These are phyloP conservation scores for Myriosclerotinia curreyana DNA, from an alignment of 2,329 filamentous ascomycete genomes.

Conservation along the genomic window DNA sequence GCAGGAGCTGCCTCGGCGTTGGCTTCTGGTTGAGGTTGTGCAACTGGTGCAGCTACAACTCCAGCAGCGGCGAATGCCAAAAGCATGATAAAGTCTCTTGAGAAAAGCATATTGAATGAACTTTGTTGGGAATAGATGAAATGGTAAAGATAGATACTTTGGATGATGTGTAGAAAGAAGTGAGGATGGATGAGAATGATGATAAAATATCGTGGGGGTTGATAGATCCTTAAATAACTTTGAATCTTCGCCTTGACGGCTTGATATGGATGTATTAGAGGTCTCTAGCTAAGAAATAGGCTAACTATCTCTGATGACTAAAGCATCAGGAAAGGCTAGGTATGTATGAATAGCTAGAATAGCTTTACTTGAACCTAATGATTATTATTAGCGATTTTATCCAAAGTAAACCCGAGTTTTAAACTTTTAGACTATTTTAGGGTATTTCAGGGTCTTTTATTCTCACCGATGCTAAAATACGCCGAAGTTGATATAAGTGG, in stretches of 20 bases:
- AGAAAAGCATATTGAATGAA: slow-evolving; percentile 21
- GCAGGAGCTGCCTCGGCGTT: slow-evolving; percentile 9
- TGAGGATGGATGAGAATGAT: slow-evolving; percentile 7
- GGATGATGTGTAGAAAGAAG: neutral
- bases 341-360: too few species aligned
- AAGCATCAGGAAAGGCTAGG: too few species aligned
- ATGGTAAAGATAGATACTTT: neutral
- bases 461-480: too few species aligned
- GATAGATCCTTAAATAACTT: slow-evolving; percentile 14
- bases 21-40: slow-evolving; percentile 17
- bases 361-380: too few species aligned
- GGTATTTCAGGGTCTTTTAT: too few species aligned
- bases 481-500: too few species aligned
- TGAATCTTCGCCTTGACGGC: neutral
- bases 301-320: too few species aligned
- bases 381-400: too few species aligned
- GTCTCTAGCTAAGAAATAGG: too few species aligned
- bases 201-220: neutral
- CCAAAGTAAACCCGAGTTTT: too few species aligned
- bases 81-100: slow-evolving; percentile 18
- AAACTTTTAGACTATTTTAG: too few species aligned
- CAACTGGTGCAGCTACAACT: slow-evolving; percentile 12
- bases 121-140: neutral
- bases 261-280: too few species aligned
- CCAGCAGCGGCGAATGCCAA: slow-evolving; percentile 18